Evolutionary conservation across 805 yeast genomes (phyloP).

Genomic region (Cyberlindnera mrakii): DNA sequence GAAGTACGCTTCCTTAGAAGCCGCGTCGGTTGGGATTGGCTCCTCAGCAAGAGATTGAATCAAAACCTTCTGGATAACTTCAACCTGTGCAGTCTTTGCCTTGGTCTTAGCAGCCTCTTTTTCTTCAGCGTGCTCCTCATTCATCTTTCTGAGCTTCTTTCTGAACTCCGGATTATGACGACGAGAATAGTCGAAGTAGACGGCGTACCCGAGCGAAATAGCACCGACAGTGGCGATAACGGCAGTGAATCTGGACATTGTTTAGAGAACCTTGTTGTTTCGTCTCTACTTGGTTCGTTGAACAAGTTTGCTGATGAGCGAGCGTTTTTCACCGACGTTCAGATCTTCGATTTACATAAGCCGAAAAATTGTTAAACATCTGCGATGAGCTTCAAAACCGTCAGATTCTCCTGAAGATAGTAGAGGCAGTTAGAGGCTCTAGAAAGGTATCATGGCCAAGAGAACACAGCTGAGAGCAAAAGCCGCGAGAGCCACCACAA

Average conservation of each 20-base stretch:
- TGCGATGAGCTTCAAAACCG: neutral
- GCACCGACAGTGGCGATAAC: constrained; percentile 33
- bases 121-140: constrained; percentile 53
- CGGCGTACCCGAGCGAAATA: constrained; percentile 66
- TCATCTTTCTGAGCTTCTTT: constrained; percentile 58
- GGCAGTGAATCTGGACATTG: constrained; percentile 25
- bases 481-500: constrained; percentile 27
- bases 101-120: constrained; percentile 49
- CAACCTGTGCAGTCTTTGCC: constrained; percentile 54
- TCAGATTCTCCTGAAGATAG: too few relatives aligned
- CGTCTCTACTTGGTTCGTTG: neutral
- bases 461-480: constrained; percentile 36
- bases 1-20: constrained; percentile 72
- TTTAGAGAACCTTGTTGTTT: neutral
- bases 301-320: neutral
- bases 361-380: neutral
- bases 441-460: constrained; percentile 21
- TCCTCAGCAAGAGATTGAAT: constrained; percentile 56
- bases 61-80: constrained; percentile 55
- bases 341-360: neutral
- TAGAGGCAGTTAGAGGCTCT: too few relatives aligned
- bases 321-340: neutral
- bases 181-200: constrained; percentile 89
- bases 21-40: constrained; percentile 69
- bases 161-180: constrained; percentile 81